A percentile compares a stretch with the other conserved stretches of the same genome.
phyloP scores from a whole-genome alignment of 2,329 filamentous ascomycete species.

The Penicillium sp. region DNA sequence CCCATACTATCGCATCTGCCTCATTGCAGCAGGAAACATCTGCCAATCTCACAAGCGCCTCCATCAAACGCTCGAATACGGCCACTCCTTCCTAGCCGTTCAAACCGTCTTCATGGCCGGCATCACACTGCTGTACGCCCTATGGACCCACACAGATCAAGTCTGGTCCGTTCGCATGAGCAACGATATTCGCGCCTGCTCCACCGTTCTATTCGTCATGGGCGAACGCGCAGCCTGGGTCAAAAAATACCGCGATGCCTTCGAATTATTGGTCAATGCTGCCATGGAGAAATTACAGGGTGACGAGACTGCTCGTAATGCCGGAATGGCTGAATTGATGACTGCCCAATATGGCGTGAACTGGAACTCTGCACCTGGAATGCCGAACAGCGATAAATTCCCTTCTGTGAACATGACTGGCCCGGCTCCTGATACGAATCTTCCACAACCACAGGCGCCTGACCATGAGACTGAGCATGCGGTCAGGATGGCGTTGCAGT shows the following conservation, averaged over 20 bases:
- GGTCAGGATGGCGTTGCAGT: conserved; percentile 41
- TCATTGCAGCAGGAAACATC: conserved; percentile 39
- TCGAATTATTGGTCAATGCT: conserved; percentile 50
- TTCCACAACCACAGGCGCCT: conserved; percentile 11
- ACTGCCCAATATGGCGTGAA: conserved; percentile 35
- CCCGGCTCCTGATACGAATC: conserved; percentile 13
- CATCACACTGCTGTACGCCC: conserved; percentile 39
- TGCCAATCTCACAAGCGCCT: conserved; percentile 42
- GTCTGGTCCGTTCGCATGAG: conserved; percentile 53
- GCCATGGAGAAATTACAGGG: conserved; percentile 50
- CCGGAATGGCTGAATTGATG: conserved; percentile 45
- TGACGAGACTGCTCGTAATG: conserved; percentile 35
- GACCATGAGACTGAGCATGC: conserved; percentile 34
- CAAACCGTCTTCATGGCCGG: conserved; percentile 44
- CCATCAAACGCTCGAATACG: conserved; percentile 42
- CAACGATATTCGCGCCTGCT: conserved; percentile 54
- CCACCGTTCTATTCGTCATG: conserved; percentile 54
- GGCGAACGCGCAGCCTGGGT: conserved; percentile 53
- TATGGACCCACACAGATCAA: conserved; percentile 47
- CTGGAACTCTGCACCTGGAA: conserved; percentile 16
- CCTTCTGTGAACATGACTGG: conserved; percentile 10
- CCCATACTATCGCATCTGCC: conserved; percentile 49
- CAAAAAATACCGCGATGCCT: conserved; percentile 51
- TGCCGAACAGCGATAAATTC: conserved; percentile 19
- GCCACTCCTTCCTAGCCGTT: conserved; percentile 42